Evolutionary conservation across 371 early-diverging fungal species (phyloP), one percentile per base, ranked within the genome.

Genomic region (Saksenaea vasiformis): DNA sequence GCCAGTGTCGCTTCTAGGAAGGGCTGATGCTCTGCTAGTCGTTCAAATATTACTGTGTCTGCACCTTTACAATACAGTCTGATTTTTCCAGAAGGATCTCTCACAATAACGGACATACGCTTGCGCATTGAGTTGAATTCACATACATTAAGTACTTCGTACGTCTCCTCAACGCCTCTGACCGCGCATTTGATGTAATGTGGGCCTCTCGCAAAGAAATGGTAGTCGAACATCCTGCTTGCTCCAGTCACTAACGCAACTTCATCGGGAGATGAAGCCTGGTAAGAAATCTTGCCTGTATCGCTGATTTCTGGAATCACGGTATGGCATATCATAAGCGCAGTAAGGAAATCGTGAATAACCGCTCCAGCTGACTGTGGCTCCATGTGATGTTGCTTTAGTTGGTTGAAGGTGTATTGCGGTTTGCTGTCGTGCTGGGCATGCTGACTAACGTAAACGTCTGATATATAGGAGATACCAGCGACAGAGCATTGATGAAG

Each of bases 191-290:
- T n/a, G 24, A 47, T 47, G 19, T 37, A 54, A 7, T 44, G 34
- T 34, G 26, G 22, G 34, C 51, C 14, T 47, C 44, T 44, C 0
- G 22, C 51, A 19, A 5, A 17, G 61, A 91, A 93, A 13, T 79
- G 71, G 62, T 91, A 91, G 0, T 91, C 91, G 1, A 91, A 71
- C 37, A 47, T 19, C 3, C 88, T 84, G 31, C 86, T 73, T 0
- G 92, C 93, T 3, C 90, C 89, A 0, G 79, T 72, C 2, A 95
- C 92, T 37, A 95, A 78, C 1, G 95, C 95, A 0, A 86, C 86
- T 73, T 94, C 94, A 66, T 93, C 94, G 0, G 94, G 94, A 17
- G 91, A 91, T 65, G 92, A 89, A 0, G 94, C 92, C 67, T 87
- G 82, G 72, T 93, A 93, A 22, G 68, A 64, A 5, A 85, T 69